phyloP scores from a whole-genome alignment of 169 alveolate species.

The Cryptosporidium parvum region DNA sequence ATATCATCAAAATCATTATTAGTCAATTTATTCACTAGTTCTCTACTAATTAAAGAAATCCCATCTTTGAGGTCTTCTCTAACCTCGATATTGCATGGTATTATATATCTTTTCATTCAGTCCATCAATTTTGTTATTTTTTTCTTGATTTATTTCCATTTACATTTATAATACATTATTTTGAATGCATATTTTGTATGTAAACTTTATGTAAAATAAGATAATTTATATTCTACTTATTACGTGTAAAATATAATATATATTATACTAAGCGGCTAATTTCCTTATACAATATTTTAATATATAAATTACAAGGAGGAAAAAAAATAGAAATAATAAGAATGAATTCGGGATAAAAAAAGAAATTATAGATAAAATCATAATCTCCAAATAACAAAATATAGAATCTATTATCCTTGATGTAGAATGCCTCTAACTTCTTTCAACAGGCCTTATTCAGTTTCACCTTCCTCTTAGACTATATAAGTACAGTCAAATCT shows the following conservation, averaged over 20 bases:
- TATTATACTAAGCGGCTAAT: background rate
- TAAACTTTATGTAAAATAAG: too few species aligned
- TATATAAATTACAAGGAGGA: background rate
- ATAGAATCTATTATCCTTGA: conserved; percentile 18
- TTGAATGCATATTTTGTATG: background rate
- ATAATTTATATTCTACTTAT: too few species aligned
- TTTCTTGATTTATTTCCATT: background rate
- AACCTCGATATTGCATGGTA: background rate
- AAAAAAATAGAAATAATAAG: background rate
- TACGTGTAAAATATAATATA: background rate
- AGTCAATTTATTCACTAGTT: background rate
- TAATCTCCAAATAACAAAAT: conserved; percentile 22
- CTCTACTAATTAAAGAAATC: background rate
- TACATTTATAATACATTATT: too few species aligned
- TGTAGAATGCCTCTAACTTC: background rate
- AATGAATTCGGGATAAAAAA: background rate
- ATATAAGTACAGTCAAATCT: conserved; percentile 8
- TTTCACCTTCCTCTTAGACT: conserved; percentile 4
- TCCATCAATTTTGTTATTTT: background rate
- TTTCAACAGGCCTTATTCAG: background rate
- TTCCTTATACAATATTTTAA: too few species aligned
- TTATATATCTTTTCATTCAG: background rate
- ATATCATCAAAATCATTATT: background rate
- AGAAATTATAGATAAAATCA: conserved; percentile 12
- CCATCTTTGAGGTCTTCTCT: conserved; percentile 8